These are phyloP conservation scores for Nicotiana sylvestris DNA, from an alignment of 257 asterid genomes.

Conservation along the genomic window DNA sequence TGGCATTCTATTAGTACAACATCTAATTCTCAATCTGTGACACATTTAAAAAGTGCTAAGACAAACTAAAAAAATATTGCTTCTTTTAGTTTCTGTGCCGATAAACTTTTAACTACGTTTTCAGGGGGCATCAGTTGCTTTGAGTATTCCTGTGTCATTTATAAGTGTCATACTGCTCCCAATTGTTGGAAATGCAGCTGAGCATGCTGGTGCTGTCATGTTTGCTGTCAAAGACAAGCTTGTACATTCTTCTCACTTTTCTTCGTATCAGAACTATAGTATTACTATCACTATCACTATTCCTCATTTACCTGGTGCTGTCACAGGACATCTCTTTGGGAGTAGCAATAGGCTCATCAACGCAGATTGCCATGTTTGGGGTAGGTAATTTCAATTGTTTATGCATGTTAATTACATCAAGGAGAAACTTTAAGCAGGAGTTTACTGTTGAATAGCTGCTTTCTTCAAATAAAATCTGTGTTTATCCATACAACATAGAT, in stretches of 20 bases:
- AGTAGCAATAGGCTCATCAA: slow-evolving; percentile 83
- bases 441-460: background rate
- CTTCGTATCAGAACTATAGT: background rate
- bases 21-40: background rate
- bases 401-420: background rate
- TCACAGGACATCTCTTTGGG: slow-evolving; percentile 72
- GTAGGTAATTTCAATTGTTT: slow-evolving; percentile 34
- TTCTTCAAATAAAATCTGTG: background rate
- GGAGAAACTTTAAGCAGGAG: background rate
- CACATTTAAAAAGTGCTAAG: background rate
- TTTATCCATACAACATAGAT: background rate
- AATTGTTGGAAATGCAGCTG: slow-evolving; percentile 86
- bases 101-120: background rate
- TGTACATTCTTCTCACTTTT: slow-evolving; percentile 33
- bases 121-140: slow-evolving; percentile 77
- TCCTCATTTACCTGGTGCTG: slow-evolving; percentile 17
- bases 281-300: background rate
- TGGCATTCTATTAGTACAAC: background rate
- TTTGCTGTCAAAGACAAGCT: slow-evolving; percentile 88
- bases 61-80: background rate
- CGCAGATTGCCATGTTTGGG: slow-evolving; percentile 85
- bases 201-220: slow-evolving; percentile 85
- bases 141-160: slow-evolving; percentile 78
- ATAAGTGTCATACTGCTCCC: slow-evolving; percentile 82
- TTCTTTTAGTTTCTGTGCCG: background rate